Evolutionary conservation across 2,329 filamentous ascomycete genomes (phyloP).

Genomic region (Clathrospora elynae): DNA sequence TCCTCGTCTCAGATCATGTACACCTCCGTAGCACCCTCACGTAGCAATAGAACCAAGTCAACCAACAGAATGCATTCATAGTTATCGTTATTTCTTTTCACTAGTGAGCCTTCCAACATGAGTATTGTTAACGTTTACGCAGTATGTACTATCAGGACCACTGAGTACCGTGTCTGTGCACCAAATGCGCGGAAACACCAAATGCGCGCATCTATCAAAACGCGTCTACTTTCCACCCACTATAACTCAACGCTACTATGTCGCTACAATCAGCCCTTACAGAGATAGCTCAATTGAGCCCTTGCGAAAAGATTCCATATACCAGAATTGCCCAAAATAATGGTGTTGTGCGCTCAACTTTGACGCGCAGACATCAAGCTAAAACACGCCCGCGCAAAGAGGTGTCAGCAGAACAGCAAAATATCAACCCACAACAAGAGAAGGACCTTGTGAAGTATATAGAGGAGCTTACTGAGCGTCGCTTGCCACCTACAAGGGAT

Average conservation of each 20-base stretch:
- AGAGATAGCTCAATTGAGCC: neutral
- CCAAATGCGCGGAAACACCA: neutral
- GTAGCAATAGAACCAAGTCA: too few relatives aligned
- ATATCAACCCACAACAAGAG: slow-evolving; percentile 1
- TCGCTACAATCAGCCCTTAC: neutral
- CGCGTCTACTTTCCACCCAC: too few relatives aligned
- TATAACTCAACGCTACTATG: neutral
- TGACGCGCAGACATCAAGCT: neutral
- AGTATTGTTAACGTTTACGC: too few relatives aligned
- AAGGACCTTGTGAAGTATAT: neutral
- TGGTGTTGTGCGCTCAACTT: neutral
- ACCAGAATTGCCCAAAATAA: neutral
- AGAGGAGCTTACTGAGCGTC: neutral
- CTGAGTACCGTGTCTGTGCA: too few relatives aligned
- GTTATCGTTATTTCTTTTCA: neutral
- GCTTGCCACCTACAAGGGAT: neutral
- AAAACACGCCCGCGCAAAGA: neutral
- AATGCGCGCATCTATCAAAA: neutral
- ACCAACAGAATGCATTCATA: too few relatives aligned
- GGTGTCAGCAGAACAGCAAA: neutral
- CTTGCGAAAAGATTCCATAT: neutral
- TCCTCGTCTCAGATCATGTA: neutral
- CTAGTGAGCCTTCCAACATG: neutral
- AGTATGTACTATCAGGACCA: too few relatives aligned
- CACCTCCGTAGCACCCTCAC: neutral